A percentile compares a stretch with the other conserved stretches of the same genome.
Evolutionary conservation across 1,139 yeast genomes (phyloP).

Genomic region (Kurtzmaniella natalensis): DNA sequence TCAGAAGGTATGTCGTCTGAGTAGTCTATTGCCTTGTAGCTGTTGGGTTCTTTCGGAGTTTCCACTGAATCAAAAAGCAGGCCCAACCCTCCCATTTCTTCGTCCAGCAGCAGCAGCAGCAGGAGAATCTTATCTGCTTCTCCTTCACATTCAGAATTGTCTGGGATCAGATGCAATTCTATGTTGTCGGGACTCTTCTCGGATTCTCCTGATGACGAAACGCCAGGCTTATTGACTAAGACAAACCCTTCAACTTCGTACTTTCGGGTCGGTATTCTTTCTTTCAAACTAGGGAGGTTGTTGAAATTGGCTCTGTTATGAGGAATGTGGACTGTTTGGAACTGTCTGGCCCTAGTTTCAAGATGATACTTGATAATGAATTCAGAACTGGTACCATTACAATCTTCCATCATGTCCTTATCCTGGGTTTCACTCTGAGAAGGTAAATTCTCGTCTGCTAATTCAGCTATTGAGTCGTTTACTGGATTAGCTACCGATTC

Average conservation of each 20-base stretch:
- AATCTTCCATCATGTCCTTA: too few relatives aligned
- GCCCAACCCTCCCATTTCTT: constrained; percentile 16
- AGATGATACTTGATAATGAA: constrained; percentile 11
- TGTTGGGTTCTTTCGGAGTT: neutral
- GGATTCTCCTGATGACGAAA: constrained; percentile 2
- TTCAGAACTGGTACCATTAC: too few relatives aligned
- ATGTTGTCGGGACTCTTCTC: neutral
- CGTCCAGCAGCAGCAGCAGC: constrained; percentile 17
- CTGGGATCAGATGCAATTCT: constrained; percentile 6
- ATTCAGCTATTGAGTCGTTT: too few relatives aligned
- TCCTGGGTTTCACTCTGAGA: too few relatives aligned
- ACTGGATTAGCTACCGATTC: too few relatives aligned
- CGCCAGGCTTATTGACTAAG: constrained; percentile 14
- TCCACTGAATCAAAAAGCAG: constrained; percentile 28
- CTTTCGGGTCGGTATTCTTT: constrained; percentile 10
- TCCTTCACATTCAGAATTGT: neutral
- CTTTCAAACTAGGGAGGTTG: constrained; percentile 25
- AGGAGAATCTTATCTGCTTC: constrained; percentile 11
- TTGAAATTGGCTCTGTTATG: constrained; percentile 25
- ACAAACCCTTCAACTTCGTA: constrained; percentile 16
- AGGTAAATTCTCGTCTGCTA: too few relatives aligned
- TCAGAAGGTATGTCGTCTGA: neutral
- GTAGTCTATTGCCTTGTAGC: neutral
- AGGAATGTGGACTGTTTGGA: constrained; percentile 35
- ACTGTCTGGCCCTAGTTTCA: constrained; percentile 3